Evolutionary conservation across 2,329 filamentous ascomycete genomes (phyloP), one percentile per base, ranked within the genome.

Genomic region (Bipolaris victoriae): DNA sequence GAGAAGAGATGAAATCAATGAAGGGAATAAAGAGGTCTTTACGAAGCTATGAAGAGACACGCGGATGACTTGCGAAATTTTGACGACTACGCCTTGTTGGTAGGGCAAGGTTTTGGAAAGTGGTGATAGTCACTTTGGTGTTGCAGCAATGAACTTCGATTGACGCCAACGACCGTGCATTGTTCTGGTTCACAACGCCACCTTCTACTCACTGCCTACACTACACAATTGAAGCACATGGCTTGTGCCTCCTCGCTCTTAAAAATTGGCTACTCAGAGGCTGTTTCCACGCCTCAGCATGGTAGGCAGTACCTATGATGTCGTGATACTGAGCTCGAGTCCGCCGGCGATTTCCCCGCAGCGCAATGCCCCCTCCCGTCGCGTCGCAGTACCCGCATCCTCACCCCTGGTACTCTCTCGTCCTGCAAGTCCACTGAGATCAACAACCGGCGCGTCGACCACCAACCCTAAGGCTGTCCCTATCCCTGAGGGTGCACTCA

Each of bases 271-370:
- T 61, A 26, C 16, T 16, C 39, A 36, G 24, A 48, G 59, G 52
- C 52, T 57, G 46, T 31, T 55, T 37, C 57, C 48, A n/a, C 43
- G 54, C 58, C 63, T 62, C 60, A 63, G 58, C 29, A 70, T 71
- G 69, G 65, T 65, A 61, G 65, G 64, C 57, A 60, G 56, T 39
- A 55, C 62, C 44, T 69, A 64, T 55, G 61, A 70, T 22, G 63
- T 71, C 13, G 67, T 71, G 11, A 59, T 71, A 3, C 57, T 77
- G 7, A 72, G 68, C 20, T 75, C 73, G 13, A 72, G 72, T n/a
- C 74, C 74, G 18, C 70, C 72, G 36, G 58, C 58, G 40, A 57
- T 60, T 60, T 65, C 69, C 37, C 66, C 67, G 48, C 62, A 53
- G 45, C 61, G 60, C 41, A 56, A 58, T 48, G 60, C 59, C 48